A percentile compares a stretch with the other conserved stretches of the same genome.
Conservation (phyloP, 2,329 filamentous ascomycete species). For the Pestalotiopsis fici region DNA sequence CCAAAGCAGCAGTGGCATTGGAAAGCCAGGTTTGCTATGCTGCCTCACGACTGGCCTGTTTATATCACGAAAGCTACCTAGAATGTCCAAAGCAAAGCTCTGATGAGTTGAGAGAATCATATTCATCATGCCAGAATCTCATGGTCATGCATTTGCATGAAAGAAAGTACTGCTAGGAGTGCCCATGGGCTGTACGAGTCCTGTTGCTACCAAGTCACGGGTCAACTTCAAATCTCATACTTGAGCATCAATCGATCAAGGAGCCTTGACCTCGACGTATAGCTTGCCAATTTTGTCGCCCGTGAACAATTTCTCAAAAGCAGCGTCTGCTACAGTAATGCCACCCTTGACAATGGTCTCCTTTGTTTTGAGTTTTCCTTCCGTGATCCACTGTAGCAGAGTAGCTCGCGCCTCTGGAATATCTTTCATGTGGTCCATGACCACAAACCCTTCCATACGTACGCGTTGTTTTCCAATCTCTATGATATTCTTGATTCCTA, state of each 20-base stretch:
- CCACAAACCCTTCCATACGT: conserved; percentile 67
- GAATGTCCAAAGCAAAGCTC: too few relatives aligned
- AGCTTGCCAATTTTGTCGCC: conserved; percentile 71
- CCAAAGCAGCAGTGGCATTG: conserved; percentile 16
- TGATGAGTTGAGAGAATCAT: too few relatives aligned
- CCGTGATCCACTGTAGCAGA: conserved; percentile 65
- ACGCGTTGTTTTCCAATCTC: background rate
- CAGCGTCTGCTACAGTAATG: conserved; percentile 61
- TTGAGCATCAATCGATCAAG: too few relatives aligned
- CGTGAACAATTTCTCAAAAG: conserved; percentile 63
- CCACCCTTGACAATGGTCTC: conserved; percentile 72
- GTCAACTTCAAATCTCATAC: too few relatives aligned
- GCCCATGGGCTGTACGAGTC: too few relatives aligned
- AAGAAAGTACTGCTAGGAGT: too few relatives aligned
- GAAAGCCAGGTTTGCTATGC: conserved; percentile 14
- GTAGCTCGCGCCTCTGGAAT: conserved; percentile 60
- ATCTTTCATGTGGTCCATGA: conserved; percentile 65
- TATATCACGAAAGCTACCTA: conserved; percentile 9
- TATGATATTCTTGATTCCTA: background rate
- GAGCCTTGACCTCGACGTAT: background rate
- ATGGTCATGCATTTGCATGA: too few relatives aligned
- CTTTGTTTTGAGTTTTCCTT: conserved; percentile 72
- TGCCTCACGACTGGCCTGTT: conserved; percentile 16
- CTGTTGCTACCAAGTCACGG: too few relatives aligned
- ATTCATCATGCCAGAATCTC: too few relatives aligned